Conservation (phyloP, 2,329 filamentous ascomycete species). For the Chaetomium olivaceum region DNA sequence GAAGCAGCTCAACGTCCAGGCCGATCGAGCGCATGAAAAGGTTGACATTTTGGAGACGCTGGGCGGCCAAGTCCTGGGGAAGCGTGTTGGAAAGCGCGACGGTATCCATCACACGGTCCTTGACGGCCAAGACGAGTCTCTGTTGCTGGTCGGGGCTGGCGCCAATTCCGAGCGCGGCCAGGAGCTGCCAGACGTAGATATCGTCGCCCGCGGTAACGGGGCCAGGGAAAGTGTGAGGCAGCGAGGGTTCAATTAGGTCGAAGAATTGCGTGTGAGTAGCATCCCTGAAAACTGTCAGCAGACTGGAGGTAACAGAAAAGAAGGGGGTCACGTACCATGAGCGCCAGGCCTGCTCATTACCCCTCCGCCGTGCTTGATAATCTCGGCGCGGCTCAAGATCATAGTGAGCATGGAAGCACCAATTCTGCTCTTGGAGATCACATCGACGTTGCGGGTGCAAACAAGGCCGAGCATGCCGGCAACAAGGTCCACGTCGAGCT, state of each 20-base stretch:
- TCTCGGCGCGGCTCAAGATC: constrained; percentile 89
- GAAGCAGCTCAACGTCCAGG: constrained; percentile 82
- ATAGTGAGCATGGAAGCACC: constrained; percentile 90
- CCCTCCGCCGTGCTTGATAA: constrained; percentile 80
- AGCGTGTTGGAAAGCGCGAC: constrained; percentile 86
- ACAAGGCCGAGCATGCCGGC: constrained; percentile 86
- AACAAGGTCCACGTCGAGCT: constrained; percentile 87
- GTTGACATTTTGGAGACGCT: constrained; percentile 89
- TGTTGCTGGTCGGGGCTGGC: constrained; percentile 95
- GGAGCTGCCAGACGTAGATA: constrained; percentile 96
- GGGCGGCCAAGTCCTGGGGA: constrained; percentile 79
- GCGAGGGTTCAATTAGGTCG: constrained; percentile 77
- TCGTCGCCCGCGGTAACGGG: constrained; percentile 90
- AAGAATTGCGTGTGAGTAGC: constrained; percentile 84
- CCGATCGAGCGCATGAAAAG: constrained; percentile 98
- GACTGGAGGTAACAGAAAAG: not conserved
- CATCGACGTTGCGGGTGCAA: constrained; percentile 77
- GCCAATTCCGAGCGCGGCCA: constrained; percentile 91
- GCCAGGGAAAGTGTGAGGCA: constrained; percentile 85
- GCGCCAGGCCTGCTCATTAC: constrained; percentile 71
- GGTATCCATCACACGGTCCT: constrained; percentile 97
- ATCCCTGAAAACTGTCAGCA: constrained; percentile 55
- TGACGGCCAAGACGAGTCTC: constrained; percentile 88
- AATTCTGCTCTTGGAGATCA: constrained; percentile 83
- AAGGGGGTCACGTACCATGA: constrained; percentile 66